These are phyloP conservation scores for Naganishia sp. DNA, from an alignment of 1,284 basidiomycete species.

Conservation along the genomic window DNA sequence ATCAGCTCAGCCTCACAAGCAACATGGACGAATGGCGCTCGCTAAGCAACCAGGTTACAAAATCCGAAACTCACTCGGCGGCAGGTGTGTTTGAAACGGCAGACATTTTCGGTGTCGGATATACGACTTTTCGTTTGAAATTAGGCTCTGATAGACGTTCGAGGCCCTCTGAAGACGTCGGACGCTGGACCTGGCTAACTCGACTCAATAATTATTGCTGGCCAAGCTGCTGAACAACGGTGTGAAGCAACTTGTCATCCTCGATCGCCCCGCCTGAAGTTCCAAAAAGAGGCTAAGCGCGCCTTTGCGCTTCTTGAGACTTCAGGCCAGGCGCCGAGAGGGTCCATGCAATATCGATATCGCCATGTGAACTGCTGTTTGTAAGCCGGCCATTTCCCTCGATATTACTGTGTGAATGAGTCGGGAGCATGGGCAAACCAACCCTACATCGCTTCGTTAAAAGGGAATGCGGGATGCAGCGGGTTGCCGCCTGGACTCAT, in stretches of 20 bases:
- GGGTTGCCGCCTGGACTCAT: no score
- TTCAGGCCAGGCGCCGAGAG: no score
- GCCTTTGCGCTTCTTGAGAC: conserved; percentile 4
- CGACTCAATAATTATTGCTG: no score
- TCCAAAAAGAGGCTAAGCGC: conserved; percentile 21
- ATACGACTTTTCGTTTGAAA: neutral
- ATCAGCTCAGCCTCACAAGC: neutral
- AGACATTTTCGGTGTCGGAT: conserved; percentile 10
- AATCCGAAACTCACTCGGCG: conserved; percentile 12
- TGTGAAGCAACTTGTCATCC: conserved; percentile 5
- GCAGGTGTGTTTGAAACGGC: conserved; percentile 20
- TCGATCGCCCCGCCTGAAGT: conserved; percentile 8
- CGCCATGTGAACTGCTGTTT: no score
- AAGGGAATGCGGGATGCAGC: no score
- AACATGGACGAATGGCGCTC: neutral
- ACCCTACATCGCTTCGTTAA: no score
- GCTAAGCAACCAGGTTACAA: neutral
- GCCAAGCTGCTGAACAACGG: no score
- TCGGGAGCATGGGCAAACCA: no score
- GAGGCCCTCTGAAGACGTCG: neutral
- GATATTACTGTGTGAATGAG: no score
- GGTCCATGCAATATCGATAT: no score
- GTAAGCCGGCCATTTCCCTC: no score
- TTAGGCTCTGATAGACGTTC: neutral
- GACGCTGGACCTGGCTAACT: neutral